Conservation (phyloP, 306 rosid species). For the Carpinus viminea region DNA sequence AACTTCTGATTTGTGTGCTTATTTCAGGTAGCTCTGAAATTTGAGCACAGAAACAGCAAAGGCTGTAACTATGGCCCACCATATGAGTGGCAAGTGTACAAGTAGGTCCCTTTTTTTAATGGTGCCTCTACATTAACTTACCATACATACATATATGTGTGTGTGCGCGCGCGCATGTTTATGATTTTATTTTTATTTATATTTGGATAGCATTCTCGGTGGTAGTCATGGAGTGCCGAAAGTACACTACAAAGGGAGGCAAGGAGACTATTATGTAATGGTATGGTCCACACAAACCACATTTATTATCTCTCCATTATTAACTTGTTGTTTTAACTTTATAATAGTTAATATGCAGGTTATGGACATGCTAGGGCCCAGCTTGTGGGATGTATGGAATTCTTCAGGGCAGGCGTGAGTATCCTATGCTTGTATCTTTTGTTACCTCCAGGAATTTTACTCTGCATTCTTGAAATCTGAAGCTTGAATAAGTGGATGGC, state of each 20-base stretch:
- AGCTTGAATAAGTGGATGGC: not conserved
- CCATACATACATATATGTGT: not conserved
- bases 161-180: not conserved
- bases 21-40: slow-evolving; percentile 90
- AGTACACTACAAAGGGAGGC: slow-evolving; percentile 88
- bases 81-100: slow-evolving; percentile 98
- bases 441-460: slow-evolving; percentile 3
- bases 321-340: slow-evolving; percentile 2
- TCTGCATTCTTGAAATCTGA: slow-evolving; percentile 9
- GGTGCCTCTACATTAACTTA: not conserved
- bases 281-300: slow-evolving; percentile 43
- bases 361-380: slow-evolving; percentile 99
- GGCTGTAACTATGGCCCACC: slow-evolving; percentile 97
- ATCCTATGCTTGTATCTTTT: slow-evolving; percentile 15
- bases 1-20: slow-evolving; percentile 8
- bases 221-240: slow-evolving; percentile 97
- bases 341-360: slow-evolving; percentile 54
- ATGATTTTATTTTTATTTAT: slow-evolving; percentile 18
- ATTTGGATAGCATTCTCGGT: slow-evolving; percentile 73
- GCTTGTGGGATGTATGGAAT: slow-evolving; percentile 99
- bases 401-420: slow-evolving; percentile 93
- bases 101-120: slow-evolving; percentile 46
- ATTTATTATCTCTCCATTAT: slow-evolving; percentile 7
- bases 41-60: slow-evolving; percentile 95
- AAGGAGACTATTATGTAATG: slow-evolving; percentile 90